phyloP scores from a whole-genome alignment of 2,329 filamentous ascomycete species.

The Xylariales sp. region DNA sequence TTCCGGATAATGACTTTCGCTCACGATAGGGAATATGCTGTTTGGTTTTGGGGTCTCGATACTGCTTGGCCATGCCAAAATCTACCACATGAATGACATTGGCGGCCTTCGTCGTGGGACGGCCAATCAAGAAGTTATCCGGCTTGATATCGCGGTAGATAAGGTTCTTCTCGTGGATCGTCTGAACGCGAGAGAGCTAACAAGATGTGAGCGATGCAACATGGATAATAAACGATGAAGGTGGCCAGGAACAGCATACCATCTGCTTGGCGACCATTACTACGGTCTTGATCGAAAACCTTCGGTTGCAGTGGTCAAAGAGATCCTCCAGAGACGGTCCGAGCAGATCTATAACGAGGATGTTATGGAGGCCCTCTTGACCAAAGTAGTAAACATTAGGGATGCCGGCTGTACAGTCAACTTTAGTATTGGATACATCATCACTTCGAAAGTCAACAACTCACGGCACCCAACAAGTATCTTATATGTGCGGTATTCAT shows the following conservation, averaged over 20 bases:
- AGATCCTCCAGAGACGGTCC: slow-evolving; percentile 95
- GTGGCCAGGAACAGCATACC: slow-evolving; percentile 63
- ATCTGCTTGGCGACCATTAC: slow-evolving; percentile 99
- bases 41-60: slow-evolving; percentile 98
- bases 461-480: slow-evolving; percentile 98
- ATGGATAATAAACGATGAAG: neutral
- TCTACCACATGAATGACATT: slow-evolving; percentile 99
- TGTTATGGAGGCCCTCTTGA: slow-evolving; percentile 98
- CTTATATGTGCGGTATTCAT: slow-evolving; percentile 99
- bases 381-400: slow-evolving; percentile 99
- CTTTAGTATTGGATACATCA: slow-evolving; percentile 39
- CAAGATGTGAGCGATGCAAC: slow-evolving; percentile 19
- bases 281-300: slow-evolving; percentile 96
- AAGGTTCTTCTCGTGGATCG: slow-evolving; percentile 98
- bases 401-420: slow-evolving; percentile 78
- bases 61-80: slow-evolving; percentile 99
- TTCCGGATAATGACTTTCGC: slow-evolving; percentile 95
- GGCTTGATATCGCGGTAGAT: slow-evolving; percentile 99
- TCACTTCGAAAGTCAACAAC: slow-evolving; percentile 55
- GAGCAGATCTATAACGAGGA: slow-evolving; percentile 95
- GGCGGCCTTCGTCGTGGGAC: slow-evolving; percentile 90
- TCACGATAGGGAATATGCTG: slow-evolving; percentile 98
- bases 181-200: slow-evolving; percentile 87
- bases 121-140: slow-evolving; percentile 97
- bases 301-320: slow-evolving; percentile 95